A percentile compares a stretch with the other conserved stretches of the same genome.
These are phyloP conservation scores for Earliella scabrosa DNA, from an alignment of 1,284 basidiomycete species.

Conservation along the genomic window DNA sequence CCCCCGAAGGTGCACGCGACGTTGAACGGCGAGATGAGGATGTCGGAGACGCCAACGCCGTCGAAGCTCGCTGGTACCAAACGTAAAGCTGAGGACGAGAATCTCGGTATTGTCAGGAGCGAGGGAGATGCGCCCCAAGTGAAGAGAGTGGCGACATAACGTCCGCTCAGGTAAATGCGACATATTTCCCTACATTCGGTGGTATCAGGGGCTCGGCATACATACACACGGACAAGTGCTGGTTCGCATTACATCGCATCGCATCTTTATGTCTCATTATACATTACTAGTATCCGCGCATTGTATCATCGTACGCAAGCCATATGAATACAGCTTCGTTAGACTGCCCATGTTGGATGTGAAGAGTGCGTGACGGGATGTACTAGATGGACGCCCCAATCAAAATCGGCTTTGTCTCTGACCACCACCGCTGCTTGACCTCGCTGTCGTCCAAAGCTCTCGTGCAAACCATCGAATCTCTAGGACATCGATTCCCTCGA, in stretches of 20 bases:
- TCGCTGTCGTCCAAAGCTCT: neutral
- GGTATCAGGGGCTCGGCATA: constrained; percentile 3
- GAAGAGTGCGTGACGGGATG: constrained; percentile 7
- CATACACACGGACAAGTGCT: constrained; percentile 5
- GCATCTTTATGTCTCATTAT: constrained; percentile 20
- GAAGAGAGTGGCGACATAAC: constrained; percentile 33
- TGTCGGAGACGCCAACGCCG: constrained; percentile 49
- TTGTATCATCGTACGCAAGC: constrained; percentile 20
- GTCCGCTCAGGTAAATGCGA: neutral
- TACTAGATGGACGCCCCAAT: neutral
- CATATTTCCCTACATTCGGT: neutral
- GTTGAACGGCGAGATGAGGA: constrained; percentile 23
- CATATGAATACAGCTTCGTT: constrained; percentile 12
- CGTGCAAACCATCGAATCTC: too few relatives aligned
- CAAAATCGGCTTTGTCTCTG: neutral
- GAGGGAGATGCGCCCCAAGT: constrained; percentile 29
- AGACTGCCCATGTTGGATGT: neutral
- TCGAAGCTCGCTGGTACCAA: constrained; percentile 60
- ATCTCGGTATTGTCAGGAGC: constrained; percentile 27
- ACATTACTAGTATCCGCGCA: constrained; percentile 12
- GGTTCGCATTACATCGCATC: constrained; percentile 4
- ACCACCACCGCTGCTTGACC: constrained; percentile 1
- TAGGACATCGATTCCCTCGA: too few relatives aligned
- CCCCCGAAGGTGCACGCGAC: constrained; percentile 42
- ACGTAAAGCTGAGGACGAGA: constrained; percentile 68